Base-by-base conservation (phyloP, 2,329 filamentous ascomycete genomes). In the Aspergillaceae sp. region DNA sequence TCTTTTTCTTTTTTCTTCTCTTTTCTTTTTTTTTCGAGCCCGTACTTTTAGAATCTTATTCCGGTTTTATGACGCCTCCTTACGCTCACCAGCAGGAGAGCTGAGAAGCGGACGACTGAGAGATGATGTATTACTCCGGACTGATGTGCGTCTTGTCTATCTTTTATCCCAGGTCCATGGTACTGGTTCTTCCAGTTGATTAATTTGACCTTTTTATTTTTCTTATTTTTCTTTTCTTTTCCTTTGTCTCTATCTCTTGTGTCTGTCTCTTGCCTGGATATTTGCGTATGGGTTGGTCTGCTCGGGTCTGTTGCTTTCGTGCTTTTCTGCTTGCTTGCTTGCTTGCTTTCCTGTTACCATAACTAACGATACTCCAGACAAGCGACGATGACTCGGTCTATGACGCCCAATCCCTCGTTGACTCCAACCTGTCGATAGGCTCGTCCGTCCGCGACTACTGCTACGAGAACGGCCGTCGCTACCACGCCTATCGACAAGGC, bases 401-500 rank as follows among this genome's bases (percentile, higher is more conserved):
- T 45, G 62, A 64, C 43, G 47, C 54, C 26, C 40, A 61, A 48
- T 60, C 62, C n/a, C 30, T 69, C 43, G 51, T 62, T 30, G 68
- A 63, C 27, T 73, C 73, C 50, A 70, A 63, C 42, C 53, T 62
- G 33, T 67, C 66, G 43, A 60, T 62, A 26, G 63, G 66, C 4
- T 64, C 72, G 3, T 73, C 61, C 3, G 58, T 65, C 28, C 59
- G 59, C 7, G 63, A 65, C 47, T 68, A 65, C 52, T 57, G 49
- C 46, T 65, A 66, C 46, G 67, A 70, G 52, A 70, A 71, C 49
- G 68, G 68, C 45, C 64, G 68, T 10, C 64, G 67, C 35, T 71
- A 71, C 47, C 67, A 70, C 50, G 66, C 66, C 50, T 71, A 68
- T 54, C 64, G 66, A 38, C 59, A 64, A 40, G 68, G 69, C 41